Conservation (phyloP, 768 basidiomycete genomes). For the Tulasnella sp. region DNA sequence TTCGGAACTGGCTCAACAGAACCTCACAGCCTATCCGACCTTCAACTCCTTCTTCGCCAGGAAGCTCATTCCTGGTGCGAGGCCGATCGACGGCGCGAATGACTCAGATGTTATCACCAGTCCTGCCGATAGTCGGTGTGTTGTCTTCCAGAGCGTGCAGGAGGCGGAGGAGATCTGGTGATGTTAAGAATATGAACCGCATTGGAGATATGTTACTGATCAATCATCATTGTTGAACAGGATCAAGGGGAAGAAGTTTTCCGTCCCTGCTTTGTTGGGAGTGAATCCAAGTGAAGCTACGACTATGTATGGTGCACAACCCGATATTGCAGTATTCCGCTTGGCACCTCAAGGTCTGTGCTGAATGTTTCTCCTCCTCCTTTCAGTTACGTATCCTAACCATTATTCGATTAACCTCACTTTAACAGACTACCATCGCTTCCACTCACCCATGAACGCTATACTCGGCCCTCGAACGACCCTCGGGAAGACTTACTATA, state of each 20-base stretch:
- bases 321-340: constrained; percentile 52
- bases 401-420: no score
- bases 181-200: no score
- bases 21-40: constrained; percentile 48
- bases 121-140: constrained; percentile 67
- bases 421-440: constrained; percentile 64
- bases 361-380: no score
- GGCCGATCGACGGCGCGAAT: constrained; percentile 47
- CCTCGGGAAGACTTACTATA: constrained; percentile 50
- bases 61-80: constrained; percentile 45
- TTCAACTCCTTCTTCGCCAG: constrained; percentile 77
- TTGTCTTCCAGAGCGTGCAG: constrained; percentile 49
- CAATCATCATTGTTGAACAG: no score
- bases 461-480: constrained; percentile 36
- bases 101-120: constrained; percentile 47
- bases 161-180: constrained; percentile 58
- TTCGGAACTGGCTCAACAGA: constrained; percentile 54
- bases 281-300: constrained; percentile 33
- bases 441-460: constrained; percentile 59
- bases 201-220: no score
- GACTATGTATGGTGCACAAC: constrained; percentile 24
- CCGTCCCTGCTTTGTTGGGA: constrained; percentile 49
- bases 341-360: constrained; percentile 43
- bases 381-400: no score
- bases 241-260: constrained; percentile 65